Percentiles rank a stretch among this genome's conserved stretches.
phyloP scores from a whole-genome alignment of 2,329 filamentous ascomycete genomes.

The Trichoderma afroharzianum region DNA sequence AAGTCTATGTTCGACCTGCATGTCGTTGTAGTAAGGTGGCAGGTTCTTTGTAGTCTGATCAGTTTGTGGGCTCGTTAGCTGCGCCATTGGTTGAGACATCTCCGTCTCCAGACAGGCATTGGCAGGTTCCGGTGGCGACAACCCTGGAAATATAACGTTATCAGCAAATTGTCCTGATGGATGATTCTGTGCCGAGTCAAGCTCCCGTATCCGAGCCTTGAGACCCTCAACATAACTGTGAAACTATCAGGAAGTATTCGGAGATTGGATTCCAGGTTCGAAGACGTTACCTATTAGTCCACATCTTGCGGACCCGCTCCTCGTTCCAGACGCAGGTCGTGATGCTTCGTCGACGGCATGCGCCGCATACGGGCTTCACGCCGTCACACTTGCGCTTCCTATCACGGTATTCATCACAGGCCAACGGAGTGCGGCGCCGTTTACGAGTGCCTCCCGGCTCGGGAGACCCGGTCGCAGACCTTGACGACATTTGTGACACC shows the following conservation, averaged over 20 bases:
- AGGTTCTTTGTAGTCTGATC: not conserved
- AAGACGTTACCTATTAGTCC: not conserved
- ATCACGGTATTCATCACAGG: not conserved
- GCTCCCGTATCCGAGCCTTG: not conserved
- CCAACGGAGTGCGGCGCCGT: not conserved
- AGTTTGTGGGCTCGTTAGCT: too few relatives aligned
- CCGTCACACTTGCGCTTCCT: not conserved
- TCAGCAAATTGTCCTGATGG: not conserved
- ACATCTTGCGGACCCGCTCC: not conserved
- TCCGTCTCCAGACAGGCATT: not conserved
- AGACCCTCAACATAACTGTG: not conserved
- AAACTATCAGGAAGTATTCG: not conserved
- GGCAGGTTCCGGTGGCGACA: not conserved
- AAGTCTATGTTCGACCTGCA: not conserved
- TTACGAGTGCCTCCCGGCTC: not conserved
- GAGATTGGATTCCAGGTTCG: not conserved
- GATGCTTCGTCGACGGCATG: not conserved
- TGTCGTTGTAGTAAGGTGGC: not conserved
- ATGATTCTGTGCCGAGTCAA: not conserved
- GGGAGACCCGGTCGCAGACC: not conserved
- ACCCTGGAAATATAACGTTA: not conserved
- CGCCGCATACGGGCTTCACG: not conserved
- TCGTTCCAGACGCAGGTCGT: not conserved
- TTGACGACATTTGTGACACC: not conserved
- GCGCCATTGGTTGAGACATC: not conserved